A percentile compares a stretch with the other conserved stretches of the same genome.
These are phyloP conservation scores for Pseudofabraea citricarpa DNA, from an alignment of 2,329 filamentous ascomycete species.

Conservation along the genomic window DNA sequence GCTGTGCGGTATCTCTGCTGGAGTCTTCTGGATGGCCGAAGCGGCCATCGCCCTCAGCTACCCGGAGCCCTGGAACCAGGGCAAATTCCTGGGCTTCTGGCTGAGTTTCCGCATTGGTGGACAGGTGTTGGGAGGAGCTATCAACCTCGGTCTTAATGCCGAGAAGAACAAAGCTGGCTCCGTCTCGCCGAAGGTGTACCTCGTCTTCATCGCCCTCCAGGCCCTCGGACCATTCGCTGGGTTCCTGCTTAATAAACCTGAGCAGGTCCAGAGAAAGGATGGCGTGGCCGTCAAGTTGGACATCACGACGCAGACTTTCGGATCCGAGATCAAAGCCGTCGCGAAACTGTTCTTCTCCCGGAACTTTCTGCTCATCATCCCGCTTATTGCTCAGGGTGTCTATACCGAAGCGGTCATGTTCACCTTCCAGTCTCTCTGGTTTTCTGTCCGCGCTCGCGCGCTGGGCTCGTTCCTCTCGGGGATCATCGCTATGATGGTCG, in stretches of 20 bases:
- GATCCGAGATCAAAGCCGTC: conserved; percentile 57
- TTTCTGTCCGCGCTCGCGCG: conserved; percentile 63
- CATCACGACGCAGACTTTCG: conserved; percentile 50
- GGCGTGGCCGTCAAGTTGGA: conserved; percentile 55
- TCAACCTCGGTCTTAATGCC: conserved; percentile 64
- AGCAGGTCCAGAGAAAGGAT: conserved; percentile 59
- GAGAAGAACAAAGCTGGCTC: conserved; percentile 52
- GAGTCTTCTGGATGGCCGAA: conserved; percentile 73
- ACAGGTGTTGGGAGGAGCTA: conserved; percentile 66
- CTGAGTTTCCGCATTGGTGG: conserved; percentile 53
- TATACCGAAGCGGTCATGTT: conserved; percentile 70
- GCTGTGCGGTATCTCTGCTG: conserved; percentile 38
- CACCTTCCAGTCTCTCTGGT: conserved; percentile 65
- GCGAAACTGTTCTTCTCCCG: conserved; percentile 53
- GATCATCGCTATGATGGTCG: conserved; percentile 58
- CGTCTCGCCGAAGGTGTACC: conserved; percentile 64
- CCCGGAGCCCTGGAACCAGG: conserved; percentile 64
- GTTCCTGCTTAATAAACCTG: conserved; percentile 55
- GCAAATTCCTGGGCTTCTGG: conserved; percentile 64
- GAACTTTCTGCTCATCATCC: conserved; percentile 58
- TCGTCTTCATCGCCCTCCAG: conserved; percentile 68
- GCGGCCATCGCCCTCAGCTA: conserved; percentile 69
- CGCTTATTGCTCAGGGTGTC: conserved; percentile 66
- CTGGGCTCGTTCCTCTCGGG: conserved; percentile 68
- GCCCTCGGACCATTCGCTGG: conserved; percentile 60